These are phyloP conservation scores for Aspergillus pseudoviridinutans DNA, from an alignment of 2,329 filamentous ascomycete genomes.

Conservation along the genomic window DNA sequence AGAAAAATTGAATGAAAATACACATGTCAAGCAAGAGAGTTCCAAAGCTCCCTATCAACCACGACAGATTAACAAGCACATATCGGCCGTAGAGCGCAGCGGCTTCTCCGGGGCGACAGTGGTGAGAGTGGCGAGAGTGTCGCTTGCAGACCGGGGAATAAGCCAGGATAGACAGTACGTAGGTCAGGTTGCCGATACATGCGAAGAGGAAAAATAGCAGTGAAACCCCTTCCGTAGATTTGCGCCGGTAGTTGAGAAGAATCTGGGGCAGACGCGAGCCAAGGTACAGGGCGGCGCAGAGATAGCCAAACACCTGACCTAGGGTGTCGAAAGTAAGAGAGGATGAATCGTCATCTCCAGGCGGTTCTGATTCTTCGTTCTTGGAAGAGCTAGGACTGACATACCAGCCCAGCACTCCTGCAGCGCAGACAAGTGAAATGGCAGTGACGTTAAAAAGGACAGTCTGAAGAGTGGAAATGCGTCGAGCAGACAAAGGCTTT, in stretches of 20 bases:
- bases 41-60: constrained; percentile 84
- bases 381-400: constrained; percentile 52
- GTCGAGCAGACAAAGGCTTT: constrained; percentile 23
- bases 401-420: constrained; percentile 83
- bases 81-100: constrained; percentile 69
- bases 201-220: constrained; percentile 96
- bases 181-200: constrained; percentile 90
- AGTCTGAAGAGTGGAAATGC: constrained; percentile 42
- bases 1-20: constrained; percentile 88
- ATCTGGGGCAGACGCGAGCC: constrained; percentile 86
- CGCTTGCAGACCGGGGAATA: constrained; percentile 69
- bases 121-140: constrained; percentile 38
- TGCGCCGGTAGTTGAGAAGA: constrained; percentile 84
- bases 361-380: constrained; percentile 35
- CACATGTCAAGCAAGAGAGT: constrained; percentile 79
- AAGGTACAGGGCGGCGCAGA: constrained; percentile 86
- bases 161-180: constrained; percentile 85
- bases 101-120: constrained; percentile 65
- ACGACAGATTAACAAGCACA: constrained; percentile 84
- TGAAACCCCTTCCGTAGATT: constrained; percentile 88
- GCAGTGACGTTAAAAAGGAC: constrained; percentile 70
- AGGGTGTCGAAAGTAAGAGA: constrained; percentile 65
- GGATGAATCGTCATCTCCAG: constrained; percentile 12
- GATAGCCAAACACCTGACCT: constrained; percentile 89
- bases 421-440: constrained; percentile 75